phyloP scores from a whole-genome alignment of 2,329 filamentous ascomycete genomes.

The Polychaeton citri region DNA sequence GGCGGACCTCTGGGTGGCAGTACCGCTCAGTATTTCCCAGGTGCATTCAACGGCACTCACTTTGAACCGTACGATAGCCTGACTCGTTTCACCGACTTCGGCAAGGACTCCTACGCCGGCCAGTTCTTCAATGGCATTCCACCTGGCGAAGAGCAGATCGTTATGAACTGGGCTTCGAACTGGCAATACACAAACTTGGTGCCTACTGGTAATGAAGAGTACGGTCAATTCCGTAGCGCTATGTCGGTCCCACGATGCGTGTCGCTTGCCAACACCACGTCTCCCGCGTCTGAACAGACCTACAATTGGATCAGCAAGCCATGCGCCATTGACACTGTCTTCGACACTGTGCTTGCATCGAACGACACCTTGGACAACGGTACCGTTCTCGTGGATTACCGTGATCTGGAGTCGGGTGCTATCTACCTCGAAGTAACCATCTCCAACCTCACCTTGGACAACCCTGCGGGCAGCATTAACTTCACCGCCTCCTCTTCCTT shows the following conservation, averaged over 20 bases:
- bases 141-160: conserved; percentile 26
- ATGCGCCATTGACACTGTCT: conserved; percentile 35
- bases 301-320: conserved; percentile 37
- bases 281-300: too few species aligned
- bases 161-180: conserved; percentile 43
- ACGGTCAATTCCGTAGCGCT: too few species aligned
- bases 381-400: conserved; percentile 38
- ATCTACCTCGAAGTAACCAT: conserved; percentile 44
- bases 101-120: conserved; percentile 38
- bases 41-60: conserved; percentile 48
- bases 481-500: conserved; percentile 39
- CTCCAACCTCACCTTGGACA: conserved; percentile 24
- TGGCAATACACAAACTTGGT: too few species aligned
- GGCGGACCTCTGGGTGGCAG: conserved; percentile 43
- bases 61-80: conserved; percentile 33
- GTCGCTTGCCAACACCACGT: too few species aligned
- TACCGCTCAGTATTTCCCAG: conserved; percentile 41
- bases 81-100: conserved; percentile 10
- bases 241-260: too few species aligned
- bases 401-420: conserved; percentile 34
- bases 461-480: conserved; percentile 29
- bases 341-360: conserved; percentile 32
- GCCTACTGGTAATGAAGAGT: too few species aligned
- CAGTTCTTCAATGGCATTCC: conserved; percentile 39
- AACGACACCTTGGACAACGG: conserved; percentile 35